Conservation (phyloP, 2,329 filamentous ascomycete species). For the Alternaria dauci region DNA sequence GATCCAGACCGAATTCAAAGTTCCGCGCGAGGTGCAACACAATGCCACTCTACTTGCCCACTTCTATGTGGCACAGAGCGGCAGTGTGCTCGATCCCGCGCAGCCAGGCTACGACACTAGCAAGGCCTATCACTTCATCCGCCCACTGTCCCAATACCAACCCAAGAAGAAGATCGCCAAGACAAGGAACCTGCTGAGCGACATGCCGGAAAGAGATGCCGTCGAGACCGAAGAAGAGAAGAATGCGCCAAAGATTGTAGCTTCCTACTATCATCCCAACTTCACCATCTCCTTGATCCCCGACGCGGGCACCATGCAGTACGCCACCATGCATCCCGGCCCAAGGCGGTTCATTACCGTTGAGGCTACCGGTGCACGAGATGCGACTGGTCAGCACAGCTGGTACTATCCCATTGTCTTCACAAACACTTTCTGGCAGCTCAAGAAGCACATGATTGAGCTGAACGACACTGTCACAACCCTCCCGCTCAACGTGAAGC, state of each 20-base stretch:
- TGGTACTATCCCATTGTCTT: constrained; percentile 95
- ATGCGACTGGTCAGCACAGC: constrained; percentile 82
- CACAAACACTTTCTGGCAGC: constrained; percentile 96
- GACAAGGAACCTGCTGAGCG: constrained; percentile 80
- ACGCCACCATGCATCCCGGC: constrained; percentile 73
- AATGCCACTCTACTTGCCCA: constrained; percentile 96
- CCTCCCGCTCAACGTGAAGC: constrained; percentile 81
- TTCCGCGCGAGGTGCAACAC: constrained; percentile 82
- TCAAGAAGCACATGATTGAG: constrained; percentile 87
- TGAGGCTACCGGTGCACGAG: constrained; percentile 81
- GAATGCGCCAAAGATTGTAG: constrained; percentile 72
- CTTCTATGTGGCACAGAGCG: constrained; percentile 84
- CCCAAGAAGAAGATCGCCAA: constrained; percentile 90
- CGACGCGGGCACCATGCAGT: constrained; percentile 75
- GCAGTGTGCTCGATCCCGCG: constrained; percentile 78
- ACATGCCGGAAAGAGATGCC: constrained; percentile 57
- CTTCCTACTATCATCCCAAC: constrained; percentile 94
- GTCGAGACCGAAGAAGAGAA: constrained; percentile 61
- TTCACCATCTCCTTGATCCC: constrained; percentile 89
- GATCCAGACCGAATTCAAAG: constrained; percentile 77
- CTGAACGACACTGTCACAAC: constrained; percentile 88
- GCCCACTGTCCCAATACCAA: constrained; percentile 87
- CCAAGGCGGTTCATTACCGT: constrained; percentile 79
- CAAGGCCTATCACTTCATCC: constrained; percentile 82
- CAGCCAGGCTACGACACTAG: constrained; percentile 74